Evolutionary conservation across 495 filamentous ascomycete genomes (phyloP).

Genomic region (Hypoxylon perforatum): DNA sequence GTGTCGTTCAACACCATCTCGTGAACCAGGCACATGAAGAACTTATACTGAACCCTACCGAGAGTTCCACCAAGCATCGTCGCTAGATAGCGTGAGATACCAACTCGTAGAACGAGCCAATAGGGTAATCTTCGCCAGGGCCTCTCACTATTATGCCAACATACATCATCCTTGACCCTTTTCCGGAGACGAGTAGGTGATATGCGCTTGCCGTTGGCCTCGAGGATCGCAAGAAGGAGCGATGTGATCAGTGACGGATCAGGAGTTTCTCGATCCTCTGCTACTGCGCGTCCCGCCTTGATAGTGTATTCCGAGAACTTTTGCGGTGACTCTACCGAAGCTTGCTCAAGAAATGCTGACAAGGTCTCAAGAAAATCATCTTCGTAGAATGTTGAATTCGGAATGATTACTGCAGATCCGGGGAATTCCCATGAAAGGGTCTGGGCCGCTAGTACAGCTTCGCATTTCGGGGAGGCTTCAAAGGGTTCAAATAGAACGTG

Average conservation of each 20-base stretch:
- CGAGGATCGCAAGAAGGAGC: slow-evolving; percentile 66
- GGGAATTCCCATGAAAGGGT: slow-evolving; percentile 64
- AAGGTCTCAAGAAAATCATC: slow-evolving; percentile 59
- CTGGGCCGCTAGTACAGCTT: slow-evolving; percentile 53
- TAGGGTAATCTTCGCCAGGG: slow-evolving; percentile 68
- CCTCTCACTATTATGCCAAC: slow-evolving; percentile 54
- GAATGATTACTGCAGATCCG: slow-evolving; percentile 53
- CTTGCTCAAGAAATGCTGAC: slow-evolving; percentile 65
- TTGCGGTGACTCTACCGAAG: slow-evolving; percentile 64
- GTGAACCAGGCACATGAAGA: slow-evolving; percentile 61
- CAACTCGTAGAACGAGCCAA: slow-evolving; percentile 71
- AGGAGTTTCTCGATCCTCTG: slow-evolving; percentile 65
- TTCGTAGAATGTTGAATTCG: slow-evolving; percentile 54
- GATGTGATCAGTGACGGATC: slow-evolving; percentile 64
- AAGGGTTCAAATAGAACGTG: slow-evolving; percentile 62
- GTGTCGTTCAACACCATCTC: slow-evolving; percentile 53
- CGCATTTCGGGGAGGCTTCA: slow-evolving; percentile 62
- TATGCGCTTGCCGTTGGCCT: slow-evolving; percentile 56
- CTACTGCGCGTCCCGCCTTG: slow-evolving; percentile 60
- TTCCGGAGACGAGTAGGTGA: slow-evolving; percentile 56
- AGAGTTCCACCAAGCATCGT: slow-evolving; percentile 52
- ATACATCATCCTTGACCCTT: slow-evolving; percentile 68
- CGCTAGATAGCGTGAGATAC: slow-evolving; percentile 59
- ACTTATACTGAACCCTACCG: slow-evolving; percentile 67
- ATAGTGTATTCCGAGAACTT: slow-evolving; percentile 58